These are phyloP conservation scores for Phlebiopsis flavidoalba DNA, from an alignment of 768 basidiomycete genomes.

Conservation along the genomic window DNA sequence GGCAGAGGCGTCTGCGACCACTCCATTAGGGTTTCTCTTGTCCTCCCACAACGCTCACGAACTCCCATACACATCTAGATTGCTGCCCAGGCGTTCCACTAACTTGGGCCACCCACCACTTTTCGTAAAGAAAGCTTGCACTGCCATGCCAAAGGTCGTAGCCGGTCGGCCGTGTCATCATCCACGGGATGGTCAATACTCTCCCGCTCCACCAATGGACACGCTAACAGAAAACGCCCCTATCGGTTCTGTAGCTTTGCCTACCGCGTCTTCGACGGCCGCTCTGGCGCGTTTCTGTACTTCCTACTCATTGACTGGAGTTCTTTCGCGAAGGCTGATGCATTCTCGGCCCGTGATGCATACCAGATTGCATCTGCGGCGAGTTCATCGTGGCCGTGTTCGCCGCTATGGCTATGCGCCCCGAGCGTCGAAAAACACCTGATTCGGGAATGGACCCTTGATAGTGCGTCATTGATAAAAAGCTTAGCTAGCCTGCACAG, in stretches of 20 bases:
- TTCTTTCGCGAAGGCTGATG: conserved; percentile 8
- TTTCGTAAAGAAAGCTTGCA: neutral
- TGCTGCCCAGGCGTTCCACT: neutral
- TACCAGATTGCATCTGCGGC: conserved; percentile 78
- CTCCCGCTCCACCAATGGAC: neutral
- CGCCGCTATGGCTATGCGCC: neutral
- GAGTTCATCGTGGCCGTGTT: conserved; percentile 73
- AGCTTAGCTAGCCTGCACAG: conserved; percentile 61
- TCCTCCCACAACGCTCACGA: neutral
- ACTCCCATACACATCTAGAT: neutral
- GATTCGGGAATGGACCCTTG: neutral
- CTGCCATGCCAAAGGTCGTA: conserved; percentile 84
- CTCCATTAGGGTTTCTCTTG: neutral
- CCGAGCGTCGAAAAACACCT: conserved; percentile 3
- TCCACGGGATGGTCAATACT: conserved; percentile 69
- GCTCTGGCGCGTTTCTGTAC: conserved; percentile 79
- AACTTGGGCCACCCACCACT: neutral
- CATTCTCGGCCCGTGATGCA: conserved; percentile 7
- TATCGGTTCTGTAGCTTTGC: conserved; percentile 48
- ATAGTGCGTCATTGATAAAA: conserved; percentile 81
- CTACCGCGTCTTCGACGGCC: conserved; percentile 74
- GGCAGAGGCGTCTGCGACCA: neutral
- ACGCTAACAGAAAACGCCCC: conserved; percentile 11
- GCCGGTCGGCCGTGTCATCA: conserved; percentile 86
- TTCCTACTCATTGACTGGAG: conserved; percentile 16